Evolutionary conservation across 768 basidiomycete genomes (phyloP), one percentile per base, ranked within the genome.

Genomic region (Mycena polygramma): DNA sequence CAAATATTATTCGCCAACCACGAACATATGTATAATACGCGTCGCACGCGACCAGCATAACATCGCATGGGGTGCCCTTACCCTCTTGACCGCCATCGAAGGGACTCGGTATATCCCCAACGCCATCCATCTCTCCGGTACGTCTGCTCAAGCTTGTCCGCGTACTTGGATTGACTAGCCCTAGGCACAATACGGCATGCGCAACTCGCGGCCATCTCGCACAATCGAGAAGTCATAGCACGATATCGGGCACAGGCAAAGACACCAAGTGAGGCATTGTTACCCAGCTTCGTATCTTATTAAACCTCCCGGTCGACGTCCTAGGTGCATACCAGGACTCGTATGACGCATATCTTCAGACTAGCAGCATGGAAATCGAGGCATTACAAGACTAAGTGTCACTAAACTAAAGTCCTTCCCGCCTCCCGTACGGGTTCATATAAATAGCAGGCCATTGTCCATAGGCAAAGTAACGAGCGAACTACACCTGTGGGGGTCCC

Each of bases 181-280:
- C 52, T 45, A 96, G 95, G 96, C 0, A 97, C 95, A 0, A 93
- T 97, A 66, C 95, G 92, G 79, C 94, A 97, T 57, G 89, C 89
- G 0, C 95, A 96, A 74, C 79, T 93, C 0, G 91, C 92, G 7
- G 92, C 93, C 1, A 91, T 95, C 48, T 81, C 86, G 39, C 90
- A 95, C 73, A 93, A 95, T 75, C 83, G 92, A 37, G 86, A 89
- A 59, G 84, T 93, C 7, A 84, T 95, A 39, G 94, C 92, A 9
- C 85, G 91, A 19, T 90, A 90, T 74, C 80, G 92, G 57, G 87
- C 88, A 5, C 77, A 81, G 15, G 82, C 88, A 2, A 86, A 88
- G 51, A 86, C 81, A 0, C 82, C 89, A 57, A 84, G 92, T 90
- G 53, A 68, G 84, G 3, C 30, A 30, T 30, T 63, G 43, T 58